Percentiles rank a stretch among this genome's conserved stretches.
These are phyloP conservation scores for Yarrowia sp. DNA, from an alignment of 805 yeast genomes.

Conservation along the genomic window DNA sequence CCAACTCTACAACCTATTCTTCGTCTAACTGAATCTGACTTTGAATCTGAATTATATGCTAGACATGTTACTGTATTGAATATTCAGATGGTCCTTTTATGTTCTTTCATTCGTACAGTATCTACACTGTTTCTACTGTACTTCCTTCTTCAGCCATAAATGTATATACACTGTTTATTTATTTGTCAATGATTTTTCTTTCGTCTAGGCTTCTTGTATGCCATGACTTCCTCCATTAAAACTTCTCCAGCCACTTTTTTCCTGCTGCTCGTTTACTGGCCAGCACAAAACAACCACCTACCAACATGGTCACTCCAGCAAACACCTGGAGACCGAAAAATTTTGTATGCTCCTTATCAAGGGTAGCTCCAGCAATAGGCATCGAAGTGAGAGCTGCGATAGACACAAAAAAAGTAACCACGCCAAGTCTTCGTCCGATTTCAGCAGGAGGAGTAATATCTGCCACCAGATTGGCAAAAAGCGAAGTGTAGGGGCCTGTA, in stretches of 20 bases:
- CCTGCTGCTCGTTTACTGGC: not conserved
- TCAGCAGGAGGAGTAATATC: conserved; percentile 30
- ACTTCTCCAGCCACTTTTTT: not conserved
- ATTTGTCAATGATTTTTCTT: no score
- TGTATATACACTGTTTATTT: no score
- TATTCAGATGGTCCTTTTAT: no score
- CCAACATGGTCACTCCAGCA: conserved; percentile 1
- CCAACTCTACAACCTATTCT: no score
- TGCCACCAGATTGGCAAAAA: conserved; percentile 36
- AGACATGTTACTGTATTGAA: no score
- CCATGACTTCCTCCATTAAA: not conserved
- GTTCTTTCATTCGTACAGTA: no score
- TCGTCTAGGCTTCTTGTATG: no score
- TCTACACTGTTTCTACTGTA: no score
- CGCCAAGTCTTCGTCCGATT: conserved; percentile 7
- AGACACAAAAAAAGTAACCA: not conserved
- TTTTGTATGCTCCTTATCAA: not conserved
- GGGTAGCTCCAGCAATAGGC: conserved; percentile 19
- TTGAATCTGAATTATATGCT: no score
- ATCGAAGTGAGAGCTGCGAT: conserved; percentile 11
- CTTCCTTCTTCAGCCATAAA: no score
- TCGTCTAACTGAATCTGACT: no score
- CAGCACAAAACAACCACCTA: conserved; percentile 4
- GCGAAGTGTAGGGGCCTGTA: conserved; percentile 37
- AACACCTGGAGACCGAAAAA: conserved; percentile 18